phyloP scores from a whole-genome alignment of 2,329 filamentous ascomycete genomes.

The Xylariomycetidae sp. region DNA sequence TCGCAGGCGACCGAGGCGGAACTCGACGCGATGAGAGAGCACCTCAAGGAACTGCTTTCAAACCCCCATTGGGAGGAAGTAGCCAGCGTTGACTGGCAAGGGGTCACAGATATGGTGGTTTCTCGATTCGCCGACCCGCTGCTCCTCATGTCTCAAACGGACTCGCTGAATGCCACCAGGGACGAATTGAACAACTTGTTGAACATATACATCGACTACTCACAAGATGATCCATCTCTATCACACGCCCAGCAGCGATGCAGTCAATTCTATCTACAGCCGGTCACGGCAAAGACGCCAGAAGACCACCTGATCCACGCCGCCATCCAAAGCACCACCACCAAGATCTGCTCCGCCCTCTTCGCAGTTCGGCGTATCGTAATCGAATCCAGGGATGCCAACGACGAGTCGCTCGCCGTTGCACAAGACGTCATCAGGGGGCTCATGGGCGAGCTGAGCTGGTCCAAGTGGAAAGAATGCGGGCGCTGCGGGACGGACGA shows the following conservation, averaged over 20 bases:
- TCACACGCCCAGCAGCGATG: constrained; percentile 41
- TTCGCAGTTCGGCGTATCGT: constrained; percentile 24
- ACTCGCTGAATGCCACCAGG: constrained; percentile 26
- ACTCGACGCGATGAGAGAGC: constrained; percentile 32
- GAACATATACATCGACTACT: constrained; percentile 40
- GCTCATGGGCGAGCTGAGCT: constrained; percentile 26
- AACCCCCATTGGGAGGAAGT: constrained; percentile 23
- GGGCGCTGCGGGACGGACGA: constrained; percentile 25
- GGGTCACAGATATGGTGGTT: constrained; percentile 60
- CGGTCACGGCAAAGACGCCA: constrained; percentile 29
- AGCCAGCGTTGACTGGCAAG: constrained; percentile 64
- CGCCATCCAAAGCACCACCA: constrained; percentile 28
- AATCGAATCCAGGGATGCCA: constrained; percentile 10
- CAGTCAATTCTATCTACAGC: constrained; percentile 37
- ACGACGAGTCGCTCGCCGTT: constrained; percentile 3
- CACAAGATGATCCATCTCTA: constrained; percentile 19
- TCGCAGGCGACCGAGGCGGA: constrained; percentile 23
- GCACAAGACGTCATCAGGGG: constrained; percentile 9
- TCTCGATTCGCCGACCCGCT: constrained; percentile 56
- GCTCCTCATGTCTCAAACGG: constrained; percentile 29
- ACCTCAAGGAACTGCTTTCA: constrained; percentile 39
- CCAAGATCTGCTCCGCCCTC: constrained; percentile 18
- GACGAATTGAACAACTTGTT: constrained; percentile 34
- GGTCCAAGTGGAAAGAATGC: constrained; percentile 33
- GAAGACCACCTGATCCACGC: constrained; percentile 42